Conservation (phyloP, 1,284 basidiomycete genomes). For the Phlebopus sp. region DNA sequence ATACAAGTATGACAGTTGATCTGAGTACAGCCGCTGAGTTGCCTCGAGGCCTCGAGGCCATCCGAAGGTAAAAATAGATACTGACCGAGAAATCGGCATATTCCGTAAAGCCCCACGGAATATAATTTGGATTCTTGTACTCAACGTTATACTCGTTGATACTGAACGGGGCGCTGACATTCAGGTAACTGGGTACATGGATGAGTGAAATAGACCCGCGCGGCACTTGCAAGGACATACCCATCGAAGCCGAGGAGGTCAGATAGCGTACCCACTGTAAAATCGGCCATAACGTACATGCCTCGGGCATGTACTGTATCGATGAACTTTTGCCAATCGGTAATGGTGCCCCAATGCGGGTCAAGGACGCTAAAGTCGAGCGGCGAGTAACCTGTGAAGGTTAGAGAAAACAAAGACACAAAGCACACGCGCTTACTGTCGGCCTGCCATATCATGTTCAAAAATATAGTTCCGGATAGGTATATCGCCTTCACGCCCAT, state of each 20-base stretch:
- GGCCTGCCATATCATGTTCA: constrained; percentile 95
- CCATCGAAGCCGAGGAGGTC: constrained; percentile 83
- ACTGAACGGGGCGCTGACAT: constrained; percentile 76
- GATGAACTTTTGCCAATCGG: constrained; percentile 75
- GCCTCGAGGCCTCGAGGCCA: not conserved
- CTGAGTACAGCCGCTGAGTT: not conserved
- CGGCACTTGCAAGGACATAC: constrained; percentile 38
- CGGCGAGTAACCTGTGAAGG: constrained; percentile 76
- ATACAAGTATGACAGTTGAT: constrained; percentile 6
- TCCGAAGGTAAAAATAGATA: constrained; percentile 14
- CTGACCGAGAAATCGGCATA: constrained; percentile 78
- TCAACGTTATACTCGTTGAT: constrained; percentile 69
- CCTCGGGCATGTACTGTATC: constrained; percentile 73
- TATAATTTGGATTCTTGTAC: constrained; percentile 76
- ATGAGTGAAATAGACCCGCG: constrained; percentile 14
- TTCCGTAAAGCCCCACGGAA: constrained; percentile 81
- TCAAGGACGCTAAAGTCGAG: constrained; percentile 87
- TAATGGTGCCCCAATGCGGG: constrained; percentile 84
- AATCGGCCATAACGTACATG: constrained; percentile 91
- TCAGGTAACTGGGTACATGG: constrained; percentile 56
- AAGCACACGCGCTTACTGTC: constrained; percentile 64
- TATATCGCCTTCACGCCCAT: constrained; percentile 86
- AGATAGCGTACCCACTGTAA: constrained; percentile 88
- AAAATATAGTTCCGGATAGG: constrained; percentile 86
- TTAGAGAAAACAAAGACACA: constrained; percentile 5